Evolutionary conservation across 805 yeast genomes (phyloP).

Genomic region (Yarrowia sp.): DNA sequence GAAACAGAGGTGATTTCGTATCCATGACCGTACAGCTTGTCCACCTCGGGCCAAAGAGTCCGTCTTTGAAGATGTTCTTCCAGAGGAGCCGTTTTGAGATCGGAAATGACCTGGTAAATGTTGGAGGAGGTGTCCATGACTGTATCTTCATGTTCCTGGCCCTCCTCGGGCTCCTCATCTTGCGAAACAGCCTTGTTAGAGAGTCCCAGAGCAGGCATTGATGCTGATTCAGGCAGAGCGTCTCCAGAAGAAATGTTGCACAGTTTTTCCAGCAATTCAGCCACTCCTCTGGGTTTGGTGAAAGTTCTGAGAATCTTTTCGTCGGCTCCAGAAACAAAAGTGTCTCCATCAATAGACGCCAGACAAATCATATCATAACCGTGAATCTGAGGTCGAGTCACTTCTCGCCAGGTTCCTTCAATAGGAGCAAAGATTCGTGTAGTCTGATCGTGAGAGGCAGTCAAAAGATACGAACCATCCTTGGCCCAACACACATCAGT

Average conservation of each 20-base stretch:
- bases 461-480: slow-evolving; percentile 60
- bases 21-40: slow-evolving; percentile 95
- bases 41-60: slow-evolving; percentile 92
- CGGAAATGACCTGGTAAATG: slow-evolving; percentile 29
- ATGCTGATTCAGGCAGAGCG: slow-evolving; percentile 73
- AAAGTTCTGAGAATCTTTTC: slow-evolving; percentile 89
- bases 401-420: slow-evolving; percentile 70
- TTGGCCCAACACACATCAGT: slow-evolving; percentile 73
- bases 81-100: slow-evolving; percentile 61
- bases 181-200: slow-evolving; percentile 65
- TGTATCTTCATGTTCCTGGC: slow-evolving; percentile 27
- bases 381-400: slow-evolving; percentile 96
- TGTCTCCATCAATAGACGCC: slow-evolving; percentile 53
- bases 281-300: slow-evolving; percentile 79
- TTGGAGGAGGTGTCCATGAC: slow-evolving; percentile 31
- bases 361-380: slow-evolving; percentile 94
- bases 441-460: slow-evolving; percentile 91
- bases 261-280: slow-evolving; percentile 53
- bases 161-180: slow-evolving; percentile 41
- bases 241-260: slow-evolving; percentile 44
- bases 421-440: slow-evolving; percentile 68
- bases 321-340: slow-evolving; percentile 91
- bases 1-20: slow-evolving; percentile 84
- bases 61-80: slow-evolving; percentile 91
- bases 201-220: slow-evolving; percentile 87